A percentile compares a stretch with the other conserved stretches of the same genome.
These are phyloP conservation scores for Ormosia emarginata DNA, from an alignment of 306 rosid species.

Conservation along the genomic window DNA sequence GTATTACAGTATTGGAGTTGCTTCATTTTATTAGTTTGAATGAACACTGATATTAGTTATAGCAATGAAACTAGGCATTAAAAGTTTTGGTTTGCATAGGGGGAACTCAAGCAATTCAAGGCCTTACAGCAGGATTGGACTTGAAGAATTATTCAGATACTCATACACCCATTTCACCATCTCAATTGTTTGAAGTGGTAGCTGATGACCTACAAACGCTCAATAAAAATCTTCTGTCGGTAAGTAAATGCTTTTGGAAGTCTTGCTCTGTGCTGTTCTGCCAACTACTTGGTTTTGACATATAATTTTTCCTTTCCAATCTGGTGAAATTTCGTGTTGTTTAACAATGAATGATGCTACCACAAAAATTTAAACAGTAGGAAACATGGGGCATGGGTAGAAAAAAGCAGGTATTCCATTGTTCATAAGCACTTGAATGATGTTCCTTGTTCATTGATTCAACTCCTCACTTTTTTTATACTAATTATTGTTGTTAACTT, in stretches of 20 bases:
- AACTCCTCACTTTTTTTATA: background rate
- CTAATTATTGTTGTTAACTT: background rate
- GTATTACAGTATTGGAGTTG: slow-evolving; percentile 3
- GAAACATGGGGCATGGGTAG: background rate
- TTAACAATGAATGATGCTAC: background rate
- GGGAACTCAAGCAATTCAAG: slow-evolving; percentile 48
- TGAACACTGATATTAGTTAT: background rate
- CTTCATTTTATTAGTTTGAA: slow-evolving; percentile 12
- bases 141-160: slow-evolving; percentile 45
- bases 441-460: background rate
- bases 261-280: background rate
- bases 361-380: slow-evolving; percentile 1
- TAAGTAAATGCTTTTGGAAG: slow-evolving; percentile 34
- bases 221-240: slow-evolving; percentile 84
- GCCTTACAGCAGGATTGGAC: slow-evolving; percentile 47
- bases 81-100: slow-evolving; percentile 37
- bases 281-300: background rate
- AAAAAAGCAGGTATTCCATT: background rate
- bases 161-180: slow-evolving; percentile 38
- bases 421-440: background rate
- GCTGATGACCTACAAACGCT: slow-evolving; percentile 79
- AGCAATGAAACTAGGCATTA: background rate
- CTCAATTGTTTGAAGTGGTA: slow-evolving; percentile 75
- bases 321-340: background rate
- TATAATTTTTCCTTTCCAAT: background rate